Conservation (phyloP, 768 basidiomycete species). For the Omphalotus guepiniiformis region DNA sequence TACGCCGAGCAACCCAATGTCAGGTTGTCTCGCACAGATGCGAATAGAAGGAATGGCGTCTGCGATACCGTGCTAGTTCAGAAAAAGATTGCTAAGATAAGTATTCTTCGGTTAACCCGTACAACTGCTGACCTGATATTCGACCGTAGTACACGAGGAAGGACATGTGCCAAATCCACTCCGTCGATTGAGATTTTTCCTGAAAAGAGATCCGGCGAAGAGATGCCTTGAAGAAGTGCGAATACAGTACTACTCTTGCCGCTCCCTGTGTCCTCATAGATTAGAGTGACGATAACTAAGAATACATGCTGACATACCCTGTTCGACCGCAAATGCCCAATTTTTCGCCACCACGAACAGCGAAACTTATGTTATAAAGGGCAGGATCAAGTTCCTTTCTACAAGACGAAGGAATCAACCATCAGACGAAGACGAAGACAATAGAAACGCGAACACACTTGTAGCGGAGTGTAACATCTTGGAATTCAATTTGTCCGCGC, state of each 20-base stretch:
- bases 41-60: conserved; percentile 6
- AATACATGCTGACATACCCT: background rate
- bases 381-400: conserved; percentile 5
- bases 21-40: conserved; percentile 9
- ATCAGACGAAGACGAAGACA: background rate
- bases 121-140: conserved; percentile 4
- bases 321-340: conserved; percentile 9
- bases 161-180: conserved; percentile 5
- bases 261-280: too few relatives aligned
- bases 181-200: conserved; percentile 10
- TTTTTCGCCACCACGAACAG: conserved; percentile 11
- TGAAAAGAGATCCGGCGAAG: conserved; percentile 1
- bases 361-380: conserved; percentile 10
- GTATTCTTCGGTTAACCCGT: background rate
- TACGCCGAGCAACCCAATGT: background rate
- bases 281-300: background rate
- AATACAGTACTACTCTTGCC: conserved; percentile 11
- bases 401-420: background rate
- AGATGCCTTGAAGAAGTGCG: conserved; percentile 7
- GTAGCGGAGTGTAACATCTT: conserved; percentile 6
- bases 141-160: conserved; percentile 1
- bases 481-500: conserved; percentile 6
- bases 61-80: conserved; percentile 6
- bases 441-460: background rate
- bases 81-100: too few relatives aligned